Evolutionary conservation across 1,284 basidiomycete genomes (phyloP).

Genomic region (Pterulicium gracile): DNA sequence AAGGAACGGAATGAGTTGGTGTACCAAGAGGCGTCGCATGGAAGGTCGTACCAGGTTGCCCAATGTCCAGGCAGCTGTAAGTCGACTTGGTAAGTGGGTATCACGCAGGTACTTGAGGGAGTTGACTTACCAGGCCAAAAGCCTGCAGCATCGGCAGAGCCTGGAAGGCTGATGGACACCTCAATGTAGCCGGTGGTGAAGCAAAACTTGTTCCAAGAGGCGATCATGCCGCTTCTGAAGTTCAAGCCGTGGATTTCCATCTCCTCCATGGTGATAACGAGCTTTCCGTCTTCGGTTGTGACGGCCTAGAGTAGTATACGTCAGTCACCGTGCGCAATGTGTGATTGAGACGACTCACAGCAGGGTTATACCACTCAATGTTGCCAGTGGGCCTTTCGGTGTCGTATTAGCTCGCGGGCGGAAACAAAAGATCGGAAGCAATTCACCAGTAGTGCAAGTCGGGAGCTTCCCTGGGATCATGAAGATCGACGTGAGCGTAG

Average conservation of each 20-base stretch:
- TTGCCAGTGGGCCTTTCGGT: slow-evolving; percentile 70
- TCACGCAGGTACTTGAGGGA: neutral
- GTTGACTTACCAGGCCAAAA: slow-evolving; percentile 51
- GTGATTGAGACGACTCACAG: slow-evolving; percentile 25
- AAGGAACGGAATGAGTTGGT: slow-evolving; percentile 1
- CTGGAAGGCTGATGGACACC: slow-evolving; percentile 74
- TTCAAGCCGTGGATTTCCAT: slow-evolving; percentile 59
- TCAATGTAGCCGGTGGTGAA: slow-evolving; percentile 91
- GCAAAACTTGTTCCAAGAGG: slow-evolving; percentile 87
- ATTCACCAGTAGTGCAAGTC: slow-evolving; percentile 55
- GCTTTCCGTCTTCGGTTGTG: slow-evolving; percentile 59
- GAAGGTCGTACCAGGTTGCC: slow-evolving; percentile 53
- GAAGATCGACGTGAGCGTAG: no score
- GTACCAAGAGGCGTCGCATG: slow-evolving; percentile 2
- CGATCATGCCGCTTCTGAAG: slow-evolving; percentile 74
- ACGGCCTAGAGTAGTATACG: slow-evolving; percentile 31
- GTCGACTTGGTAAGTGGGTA: slow-evolving; percentile 25
- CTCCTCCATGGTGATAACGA: slow-evolving; percentile 68
- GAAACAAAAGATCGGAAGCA: neutral
- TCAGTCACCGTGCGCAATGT: neutral
- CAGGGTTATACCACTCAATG: slow-evolving; percentile 78
- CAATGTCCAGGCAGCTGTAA: slow-evolving; percentile 64
- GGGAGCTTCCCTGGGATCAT: slow-evolving; percentile 15
- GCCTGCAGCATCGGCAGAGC: slow-evolving; percentile 55
- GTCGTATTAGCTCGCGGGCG: slow-evolving; percentile 16